Base-by-base conservation (phyloP, 257 asterid genomes). In the Lantana camara region DNA sequence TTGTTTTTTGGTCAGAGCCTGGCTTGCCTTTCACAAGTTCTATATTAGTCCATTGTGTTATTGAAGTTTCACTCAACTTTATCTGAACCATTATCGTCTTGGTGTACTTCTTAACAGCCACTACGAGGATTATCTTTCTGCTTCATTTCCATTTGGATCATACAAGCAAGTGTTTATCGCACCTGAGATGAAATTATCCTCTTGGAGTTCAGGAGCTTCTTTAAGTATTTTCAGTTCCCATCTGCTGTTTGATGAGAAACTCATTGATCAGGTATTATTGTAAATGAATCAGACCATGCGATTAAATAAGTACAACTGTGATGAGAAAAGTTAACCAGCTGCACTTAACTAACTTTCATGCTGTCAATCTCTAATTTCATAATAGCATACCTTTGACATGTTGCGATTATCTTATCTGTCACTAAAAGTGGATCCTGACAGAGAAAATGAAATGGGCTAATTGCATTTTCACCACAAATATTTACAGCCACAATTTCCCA, bases 91-190 rank as follows among this genome's bases (percentile, higher is more conserved):
- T 24, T 72, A 51, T 48, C 53, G 50, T 35, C 53, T 55, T 68
- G 62, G 60, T 52, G 52, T 63, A 50, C 64, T 66, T 75, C 64
- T 70, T 38, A 72, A 79, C 90, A 94, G 99, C 76, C 81, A 83
- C 62, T 94, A 94, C 61, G 99, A 88, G 80, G 96, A 88, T 64
- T 88, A 90, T 72, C 95, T 94, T 46, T 82, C 95, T 67, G 86
- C 95, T 29, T 57, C 86, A 63, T 90, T 88, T 88, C 99, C 99
- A 55, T 94, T 94, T 81, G 97, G 97, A 66, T 88, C 96, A 29
- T 94, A 94, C 80, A 69, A 78, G 49, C 99, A 94, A 84, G 88
- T 88, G 53, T 94, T 94, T 74, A 68, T 94, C 34, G 72, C 93
- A 66, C 91, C 99, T 58, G 99, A 88, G 80, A 90, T 94, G 90